A percentile compares a stretch with the other conserved stretches of the same genome.
Conservation (phyloP, 805 yeast species). For the Yamadazyma akitaensis region DNA sequence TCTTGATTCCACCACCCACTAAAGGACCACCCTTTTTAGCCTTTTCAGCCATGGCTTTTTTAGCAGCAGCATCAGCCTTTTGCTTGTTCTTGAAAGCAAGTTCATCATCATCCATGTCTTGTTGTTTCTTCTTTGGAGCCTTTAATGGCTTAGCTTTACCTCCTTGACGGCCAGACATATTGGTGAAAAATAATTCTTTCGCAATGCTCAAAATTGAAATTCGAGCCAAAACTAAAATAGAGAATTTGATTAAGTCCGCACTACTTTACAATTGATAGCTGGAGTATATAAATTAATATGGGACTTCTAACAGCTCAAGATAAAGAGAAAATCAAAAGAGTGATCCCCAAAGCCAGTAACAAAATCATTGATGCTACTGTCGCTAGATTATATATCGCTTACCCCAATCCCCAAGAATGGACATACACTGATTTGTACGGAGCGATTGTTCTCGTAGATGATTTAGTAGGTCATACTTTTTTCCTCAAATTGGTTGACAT, state of each 20-base stretch:
- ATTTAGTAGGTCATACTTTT: constrained; percentile 89
- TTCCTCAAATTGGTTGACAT: constrained; percentile 88
- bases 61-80: constrained; percentile 91
- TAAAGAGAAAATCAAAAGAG: constrained; percentile 85
- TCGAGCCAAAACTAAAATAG: neutral
- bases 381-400: constrained; percentile 84
- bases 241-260: neutral
- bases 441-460: constrained; percentile 84
- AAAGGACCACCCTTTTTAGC: constrained; percentile 90
- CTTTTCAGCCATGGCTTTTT: constrained; percentile 83
- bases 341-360: constrained; percentile 82
- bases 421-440: constrained; percentile 85
- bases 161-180: constrained; percentile 95
- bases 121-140: constrained; percentile 78
- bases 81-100: constrained; percentile 88
- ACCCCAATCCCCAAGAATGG: constrained; percentile 83
- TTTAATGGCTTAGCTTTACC: constrained; percentile 92
- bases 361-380: constrained; percentile 88
- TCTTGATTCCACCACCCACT: constrained; percentile 93
- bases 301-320: constrained; percentile 49
- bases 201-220: neutral
- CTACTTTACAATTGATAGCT: neutral
- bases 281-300: constrained; percentile 20
- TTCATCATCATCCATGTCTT: constrained; percentile 83
- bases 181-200: constrained; percentile 5